Conservation (phyloP, 176 grass and related monocot species). For the bread wheat (Triticum aestivum) region IWGSC_CS_RefSeq_v2.1 NC_057794.1:329116073-329116572, state of each 20-base stretch:
- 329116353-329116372: not conserved
- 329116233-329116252: slow-evolving; percentile 12
- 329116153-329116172: not conserved
- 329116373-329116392: too few relatives aligned
- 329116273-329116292: not conserved
- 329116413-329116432: slow-evolving; percentile 17
- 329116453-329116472: not conserved
- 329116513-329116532: not conserved
- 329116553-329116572: slow-evolving; percentile 22
- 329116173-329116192: not conserved
- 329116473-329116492: slow-evolving; percentile 20
- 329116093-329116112: not conserved
- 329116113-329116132: not conserved
- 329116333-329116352: not conserved
- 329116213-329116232: not conserved
- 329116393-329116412: slow-evolving; percentile 25
- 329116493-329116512: not conserved
- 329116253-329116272: slow-evolving; percentile 13
- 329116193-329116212: slow-evolving; percentile 40
- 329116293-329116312: not conserved
- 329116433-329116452: not conserved
- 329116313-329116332: slow-evolving; percentile 13
- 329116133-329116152: not conserved
- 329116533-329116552: slow-evolving; percentile 1
- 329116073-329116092: not conserved